Conservation (phyloP, 768 basidiomycete species). For the Tremella mesenterica region DNA sequence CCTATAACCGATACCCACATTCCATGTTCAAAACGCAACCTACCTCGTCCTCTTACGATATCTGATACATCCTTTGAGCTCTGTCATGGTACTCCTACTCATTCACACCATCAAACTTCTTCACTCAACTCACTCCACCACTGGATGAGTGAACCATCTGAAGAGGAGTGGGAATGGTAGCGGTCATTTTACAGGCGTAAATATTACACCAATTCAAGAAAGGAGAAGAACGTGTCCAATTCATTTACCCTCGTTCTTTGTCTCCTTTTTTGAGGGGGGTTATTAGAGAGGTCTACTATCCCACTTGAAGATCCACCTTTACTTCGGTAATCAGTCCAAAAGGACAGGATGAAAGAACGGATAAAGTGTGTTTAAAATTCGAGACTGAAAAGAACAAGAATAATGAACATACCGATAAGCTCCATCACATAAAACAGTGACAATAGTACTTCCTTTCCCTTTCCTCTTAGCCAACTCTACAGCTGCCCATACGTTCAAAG, state of each 20-base stretch:
- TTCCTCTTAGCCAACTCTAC: constrained; percentile 75
- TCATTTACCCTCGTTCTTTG: too few species aligned
- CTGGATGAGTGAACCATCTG: too few species aligned
- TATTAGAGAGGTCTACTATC: background rate
- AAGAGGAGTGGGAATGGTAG: too few species aligned
- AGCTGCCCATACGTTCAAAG: constrained; percentile 90
- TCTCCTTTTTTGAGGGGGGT: background rate
- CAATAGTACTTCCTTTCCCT: constrained; percentile 73
- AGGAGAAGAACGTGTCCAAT: too few species aligned
- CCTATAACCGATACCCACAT: background rate
- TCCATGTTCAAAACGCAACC: background rate
- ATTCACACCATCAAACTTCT: too few species aligned
- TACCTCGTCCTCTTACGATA: too few species aligned
- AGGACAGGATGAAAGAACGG: background rate
- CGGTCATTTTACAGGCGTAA: too few species aligned
- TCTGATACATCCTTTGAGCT: background rate
- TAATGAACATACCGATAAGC: constrained; percentile 65
- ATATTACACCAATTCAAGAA: too few species aligned
- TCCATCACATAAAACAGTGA: constrained; percentile 86
- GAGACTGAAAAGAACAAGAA: too few species aligned
- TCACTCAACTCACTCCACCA: too few species aligned
- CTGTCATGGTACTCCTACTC: too few species aligned
- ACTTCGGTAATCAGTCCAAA: background rate
- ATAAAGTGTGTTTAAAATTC: too few species aligned
- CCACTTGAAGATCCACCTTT: background rate